A percentile compares a stretch with the other conserved stretches of the same genome.
Evolutionary conservation across 306 rosid species (phyloP).

Genomic region (Astragalus membranaceus): DNA sequence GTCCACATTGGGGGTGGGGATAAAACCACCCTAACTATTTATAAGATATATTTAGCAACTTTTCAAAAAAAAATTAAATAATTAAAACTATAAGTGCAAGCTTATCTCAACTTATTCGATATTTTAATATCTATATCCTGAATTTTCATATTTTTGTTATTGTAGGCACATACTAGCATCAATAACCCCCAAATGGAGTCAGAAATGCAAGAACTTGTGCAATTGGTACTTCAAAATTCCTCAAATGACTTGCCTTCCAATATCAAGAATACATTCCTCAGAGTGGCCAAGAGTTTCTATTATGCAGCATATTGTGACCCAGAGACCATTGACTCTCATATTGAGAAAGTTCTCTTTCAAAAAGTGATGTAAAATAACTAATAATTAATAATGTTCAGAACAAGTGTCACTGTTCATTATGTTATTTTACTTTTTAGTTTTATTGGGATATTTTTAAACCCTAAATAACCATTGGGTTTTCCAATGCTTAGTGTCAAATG

Average conservation of each 20-base stretch:
- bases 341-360: conserved; percentile 60
- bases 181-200: conserved; percentile 43
- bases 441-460: neutral
- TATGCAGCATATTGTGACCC: conserved; percentile 51
- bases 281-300: conserved; percentile 60
- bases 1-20: no score
- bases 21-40: no score
- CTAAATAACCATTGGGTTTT: neutral
- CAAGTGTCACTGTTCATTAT: neutral
- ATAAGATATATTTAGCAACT: neutral
- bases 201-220: conserved; percentile 60
- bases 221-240: conserved; percentile 47
- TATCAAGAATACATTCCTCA: conserved; percentile 53
- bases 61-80: neutral
- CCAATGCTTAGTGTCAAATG: neutral
- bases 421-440: neutral
- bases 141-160: neutral
- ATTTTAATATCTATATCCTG: neutral
- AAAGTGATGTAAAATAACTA: conserved; percentile 37
- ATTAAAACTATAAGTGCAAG: neutral
- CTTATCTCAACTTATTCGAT: neutral
- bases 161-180: conserved; percentile 26
- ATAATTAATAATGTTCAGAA: neutral
- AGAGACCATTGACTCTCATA: conserved; percentile 45
- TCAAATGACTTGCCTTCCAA: conserved; percentile 32